Evolutionary conservation across 352 stramenopile genomes (phyloP).

Genomic region (Phytophthora lateralis): DNA sequence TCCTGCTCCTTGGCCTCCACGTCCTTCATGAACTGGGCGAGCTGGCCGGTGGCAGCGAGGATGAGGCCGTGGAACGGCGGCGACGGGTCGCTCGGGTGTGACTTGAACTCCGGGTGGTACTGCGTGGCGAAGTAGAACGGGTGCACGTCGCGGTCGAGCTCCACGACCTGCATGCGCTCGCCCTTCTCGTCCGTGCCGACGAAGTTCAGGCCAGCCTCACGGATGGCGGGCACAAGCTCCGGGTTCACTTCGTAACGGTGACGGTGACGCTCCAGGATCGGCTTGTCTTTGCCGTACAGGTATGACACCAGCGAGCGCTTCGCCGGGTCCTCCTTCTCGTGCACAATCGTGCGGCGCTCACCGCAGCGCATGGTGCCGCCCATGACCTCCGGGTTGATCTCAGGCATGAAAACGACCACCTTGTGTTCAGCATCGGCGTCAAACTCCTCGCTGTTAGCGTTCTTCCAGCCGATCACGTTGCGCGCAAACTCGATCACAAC

Average conservation of each 20-base stretch:
- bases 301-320: constrained; percentile 90
- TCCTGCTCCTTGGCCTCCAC: constrained; percentile 41
- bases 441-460: constrained; percentile 97
- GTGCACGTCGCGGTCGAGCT: constrained; percentile 95
- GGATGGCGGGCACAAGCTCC: constrained; percentile 90
- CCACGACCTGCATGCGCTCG: constrained; percentile 98
- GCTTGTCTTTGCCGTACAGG: constrained; percentile 88
- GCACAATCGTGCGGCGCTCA: constrained; percentile 93
- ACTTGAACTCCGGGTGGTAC: constrained; percentile 99
- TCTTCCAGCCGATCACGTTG: constrained; percentile 92
- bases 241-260: constrained; percentile 99
- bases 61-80: constrained; percentile 98
- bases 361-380: constrained; percentile 99
- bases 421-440: constrained; percentile 85
- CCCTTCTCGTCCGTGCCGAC: constrained; percentile 97
- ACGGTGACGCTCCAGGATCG: constrained; percentile 96
- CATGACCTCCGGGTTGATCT: constrained; percentile 98
- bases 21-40: constrained; percentile 70
- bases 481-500: constrained; percentile 97
- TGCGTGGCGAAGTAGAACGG: constrained; percentile 99
- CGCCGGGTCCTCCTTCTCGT: constrained; percentile 77
- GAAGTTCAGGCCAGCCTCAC: constrained; percentile 95
- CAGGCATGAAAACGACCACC: constrained; percentile 99
- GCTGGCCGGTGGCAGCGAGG: constrained; percentile 83
- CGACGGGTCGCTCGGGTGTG: constrained; percentile 94